Evolutionary conservation across 495 filamentous ascomycete genomes (phyloP), one percentile per base, ranked within the genome.

Genomic region (Aspergillus taichungensis): DNA sequence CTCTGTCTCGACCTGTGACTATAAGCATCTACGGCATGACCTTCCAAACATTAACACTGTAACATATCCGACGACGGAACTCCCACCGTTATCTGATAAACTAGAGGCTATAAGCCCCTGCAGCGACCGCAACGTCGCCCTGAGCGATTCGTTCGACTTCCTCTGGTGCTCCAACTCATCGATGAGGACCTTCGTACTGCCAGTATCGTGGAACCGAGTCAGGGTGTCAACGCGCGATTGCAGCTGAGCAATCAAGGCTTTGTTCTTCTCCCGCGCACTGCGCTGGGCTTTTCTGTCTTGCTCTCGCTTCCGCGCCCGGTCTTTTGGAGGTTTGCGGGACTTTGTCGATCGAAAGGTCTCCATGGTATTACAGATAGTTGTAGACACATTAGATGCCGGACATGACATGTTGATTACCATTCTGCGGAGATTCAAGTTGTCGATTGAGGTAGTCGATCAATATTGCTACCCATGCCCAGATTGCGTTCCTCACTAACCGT

Each of bases 201-300:
- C 49, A 13, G 43, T 52, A 13, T 32, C 32, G 13, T 52, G 44
- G 18, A 52, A 52, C 4, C 44, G 34, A 13, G 49, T 47, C 34
- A 52, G 33, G 9, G 42, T 43, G 8, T 47, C 49, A 30, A 52
- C 47, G 39, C 49, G 44, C 3, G 44, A 42, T 12, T 51, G 43
- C 6, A 51, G 39, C 11, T 46, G 43, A 1, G 49, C 43, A 30
- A 51, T 51, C 7, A 43, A 36, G 13, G 41, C 42, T 34, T 46
- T 46, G 1, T 43, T 51, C 39, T 51, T 51, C 30, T 51, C 49
- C 4, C 49, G 43, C 13, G 49, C 49, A 34, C 49, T 51, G 27
- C 49, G 37, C 30, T 51, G 49, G 13, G 49, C 49, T 39, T 51
- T 43, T 24, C 49, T 43, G 32, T 51, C 49, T 18, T 51, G 49